Conservation (phyloP, 2,329 filamentous ascomycete species). For the Chalara sp. region DNA sequence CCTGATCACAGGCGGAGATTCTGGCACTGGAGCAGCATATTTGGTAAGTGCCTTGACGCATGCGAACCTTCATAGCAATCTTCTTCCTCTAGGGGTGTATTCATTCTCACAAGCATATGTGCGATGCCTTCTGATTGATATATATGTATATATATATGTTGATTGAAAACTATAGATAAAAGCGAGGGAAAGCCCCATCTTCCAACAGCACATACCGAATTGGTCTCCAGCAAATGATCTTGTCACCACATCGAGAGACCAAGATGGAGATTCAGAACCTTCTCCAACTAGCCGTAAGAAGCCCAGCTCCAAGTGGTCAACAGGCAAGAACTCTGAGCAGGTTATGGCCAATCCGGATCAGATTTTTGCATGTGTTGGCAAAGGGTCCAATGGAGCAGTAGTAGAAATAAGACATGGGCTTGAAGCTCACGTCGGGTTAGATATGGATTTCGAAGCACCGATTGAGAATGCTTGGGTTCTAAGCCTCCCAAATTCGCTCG, state of each 20-base stretch:
- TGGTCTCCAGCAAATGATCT: conserved; percentile 42
- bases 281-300: not conserved
- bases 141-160: not conserved
- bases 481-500: conserved; percentile 7
- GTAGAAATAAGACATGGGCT: conserved; percentile 65
- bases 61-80: not conserved
- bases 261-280: conserved; percentile 9
- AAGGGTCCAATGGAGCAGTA: conserved; percentile 54
- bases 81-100: not conserved
- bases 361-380: conserved; percentile 61
- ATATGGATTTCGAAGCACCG: conserved; percentile 42
- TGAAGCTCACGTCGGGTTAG: conserved; percentile 58
- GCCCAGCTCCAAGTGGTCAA: not conserved
- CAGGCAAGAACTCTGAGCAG: conserved; percentile 6
- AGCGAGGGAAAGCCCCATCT: conserved; percentile 45
- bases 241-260: conserved; percentile 35
- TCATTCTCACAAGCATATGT: not conserved
- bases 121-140: not conserved
- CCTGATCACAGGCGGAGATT: conserved; percentile 45
- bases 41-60: conserved; percentile 17
- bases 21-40: conserved; percentile 70
- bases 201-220: conserved; percentile 56
- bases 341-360: conserved; percentile 38
- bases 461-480: conserved; percentile 50
- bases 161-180: conserved; percentile 35